phyloP scores from a whole-genome alignment of 352 stramenopile genomes.

The Phytophthora megakarya region DNA sequence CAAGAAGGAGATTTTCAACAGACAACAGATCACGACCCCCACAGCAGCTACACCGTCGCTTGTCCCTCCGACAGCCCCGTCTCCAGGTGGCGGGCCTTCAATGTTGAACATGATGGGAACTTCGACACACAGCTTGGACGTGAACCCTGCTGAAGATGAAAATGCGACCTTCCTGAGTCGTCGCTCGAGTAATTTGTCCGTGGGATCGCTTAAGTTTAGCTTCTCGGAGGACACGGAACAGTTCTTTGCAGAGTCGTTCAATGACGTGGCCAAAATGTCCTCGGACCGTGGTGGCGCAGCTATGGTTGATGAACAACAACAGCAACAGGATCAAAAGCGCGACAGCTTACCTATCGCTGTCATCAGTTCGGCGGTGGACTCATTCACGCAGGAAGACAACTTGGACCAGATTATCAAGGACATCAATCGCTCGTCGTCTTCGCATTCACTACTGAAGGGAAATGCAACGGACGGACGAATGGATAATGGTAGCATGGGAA shows the following conservation, averaged over 20 bases:
- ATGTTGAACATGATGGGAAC: constrained; percentile 31
- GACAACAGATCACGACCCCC: constrained; percentile 41
- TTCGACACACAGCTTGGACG: constrained; percentile 39
- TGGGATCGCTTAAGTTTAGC: constrained; percentile 75
- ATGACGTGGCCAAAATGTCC: constrained; percentile 52
- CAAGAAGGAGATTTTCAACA: constrained; percentile 47
- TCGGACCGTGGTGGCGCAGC: constrained; percentile 26
- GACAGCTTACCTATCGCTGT: constrained; percentile 75
- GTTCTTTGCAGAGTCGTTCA: constrained; percentile 64
- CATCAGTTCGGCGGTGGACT: constrained; percentile 69
- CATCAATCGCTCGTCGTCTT: constrained; percentile 61
- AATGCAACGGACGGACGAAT: constrained; percentile 5
- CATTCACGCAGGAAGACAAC: constrained; percentile 76
- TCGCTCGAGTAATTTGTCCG: constrained; percentile 67
- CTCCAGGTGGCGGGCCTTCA: constrained; percentile 30
- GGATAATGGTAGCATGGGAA: constrained; percentile 25
- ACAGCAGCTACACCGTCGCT: constrained; percentile 32
- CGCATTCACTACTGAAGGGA: constrained; percentile 47
- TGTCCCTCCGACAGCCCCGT: constrained; percentile 39
- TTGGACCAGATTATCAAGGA: constrained; percentile 81
- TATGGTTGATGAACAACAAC: constrained; percentile 21
- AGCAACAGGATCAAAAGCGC: constrained; percentile 49
- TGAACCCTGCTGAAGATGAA: constrained; percentile 45
- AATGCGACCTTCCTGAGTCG: constrained; percentile 38
- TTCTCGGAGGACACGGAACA: constrained; percentile 72